phyloP scores from a whole-genome alignment of 352 stramenopile genomes.

The Globisporangium echinulatum region DNA sequence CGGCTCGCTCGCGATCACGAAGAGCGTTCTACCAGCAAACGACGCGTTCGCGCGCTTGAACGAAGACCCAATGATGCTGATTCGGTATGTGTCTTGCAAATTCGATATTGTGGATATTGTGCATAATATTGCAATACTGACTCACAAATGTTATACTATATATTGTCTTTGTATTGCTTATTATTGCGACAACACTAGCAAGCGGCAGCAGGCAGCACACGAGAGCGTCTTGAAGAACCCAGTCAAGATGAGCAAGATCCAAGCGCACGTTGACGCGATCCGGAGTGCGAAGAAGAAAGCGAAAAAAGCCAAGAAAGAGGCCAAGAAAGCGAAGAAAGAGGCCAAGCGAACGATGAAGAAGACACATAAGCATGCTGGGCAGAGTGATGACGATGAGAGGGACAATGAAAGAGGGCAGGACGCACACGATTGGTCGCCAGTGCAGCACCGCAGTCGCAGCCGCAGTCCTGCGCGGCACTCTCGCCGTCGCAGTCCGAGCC shows the following conservation, averaged over 20 bases:
- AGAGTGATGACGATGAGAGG: constrained; percentile 15
- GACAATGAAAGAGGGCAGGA: constrained; percentile 3
- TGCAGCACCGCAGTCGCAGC: background rate
- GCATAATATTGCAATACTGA: background rate
- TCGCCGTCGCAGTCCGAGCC: background rate
- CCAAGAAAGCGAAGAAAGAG: constrained; percentile 60
- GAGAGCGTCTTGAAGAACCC: constrained; percentile 88
- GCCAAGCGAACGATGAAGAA: constrained; percentile 17
- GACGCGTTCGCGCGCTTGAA: constrained; percentile 91
- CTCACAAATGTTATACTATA: background rate
- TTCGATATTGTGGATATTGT: background rate
- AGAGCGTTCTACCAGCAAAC: constrained; percentile 62
- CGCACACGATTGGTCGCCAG: constrained; percentile 1
- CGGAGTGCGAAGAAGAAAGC: constrained; percentile 71
- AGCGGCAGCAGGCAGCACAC: constrained; percentile 64
- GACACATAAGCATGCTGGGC: constrained; percentile 25
- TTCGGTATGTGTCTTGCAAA: constrained; percentile 38
- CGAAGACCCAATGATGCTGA: constrained; percentile 96
- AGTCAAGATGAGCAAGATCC: constrained; percentile 87
- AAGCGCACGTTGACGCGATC: constrained; percentile 70
- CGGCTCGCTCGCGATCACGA: constrained; percentile 52
- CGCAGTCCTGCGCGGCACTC: background rate
- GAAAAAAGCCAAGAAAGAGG: constrained; percentile 63
- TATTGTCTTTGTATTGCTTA: background rate
- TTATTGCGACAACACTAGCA: constrained; percentile 13